phyloP scores from a whole-genome alignment of 768 basidiomycete genomes.

The Termitomyces sp. region DNA sequence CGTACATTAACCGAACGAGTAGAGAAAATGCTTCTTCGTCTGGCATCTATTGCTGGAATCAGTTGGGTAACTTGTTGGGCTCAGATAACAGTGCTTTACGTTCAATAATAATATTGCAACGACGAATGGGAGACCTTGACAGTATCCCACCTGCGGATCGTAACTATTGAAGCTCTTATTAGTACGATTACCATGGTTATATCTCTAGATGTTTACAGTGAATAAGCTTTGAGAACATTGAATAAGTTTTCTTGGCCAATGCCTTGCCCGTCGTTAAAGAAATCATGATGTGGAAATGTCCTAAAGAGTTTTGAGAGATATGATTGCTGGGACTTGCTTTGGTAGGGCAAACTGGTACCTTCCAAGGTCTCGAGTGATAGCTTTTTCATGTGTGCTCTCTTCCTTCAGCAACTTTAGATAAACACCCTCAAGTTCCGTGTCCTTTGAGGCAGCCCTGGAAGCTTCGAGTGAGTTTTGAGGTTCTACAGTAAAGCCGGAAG shows the following conservation, averaged over 20 bases:
- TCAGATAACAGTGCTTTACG: slow-evolving; percentile 37
- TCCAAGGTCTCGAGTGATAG: slow-evolving; percentile 89
- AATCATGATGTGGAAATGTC: slow-evolving; percentile 96
- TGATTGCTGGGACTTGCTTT: neutral
- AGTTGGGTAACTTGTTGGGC: slow-evolving; percentile 1
- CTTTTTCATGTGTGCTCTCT: slow-evolving; percentile 85
- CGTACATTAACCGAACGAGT: slow-evolving; percentile 90
- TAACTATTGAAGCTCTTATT: slow-evolving; percentile 41
- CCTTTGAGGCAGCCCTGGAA: slow-evolving; percentile 92
- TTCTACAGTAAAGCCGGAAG: neutral
- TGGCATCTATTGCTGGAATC: slow-evolving; percentile 70
- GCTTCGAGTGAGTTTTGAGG: slow-evolving; percentile 9
- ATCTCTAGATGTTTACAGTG: slow-evolving; percentile 50
- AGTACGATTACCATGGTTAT: slow-evolving; percentile 1
- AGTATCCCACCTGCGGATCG: slow-evolving; percentile 93
- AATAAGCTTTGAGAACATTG: slow-evolving; percentile 97
- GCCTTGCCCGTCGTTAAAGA: slow-evolving; percentile 91
- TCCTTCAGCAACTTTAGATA: slow-evolving; percentile 84
- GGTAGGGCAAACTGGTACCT: slow-evolving; percentile 37
- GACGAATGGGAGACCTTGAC: slow-evolving; percentile 95
- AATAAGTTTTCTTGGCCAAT: slow-evolving; percentile 97
- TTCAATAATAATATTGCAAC: slow-evolving; percentile 91
- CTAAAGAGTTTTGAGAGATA: slow-evolving; percentile 28
- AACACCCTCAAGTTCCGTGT: slow-evolving; percentile 72
- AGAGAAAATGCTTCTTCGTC: slow-evolving; percentile 98